Evolutionary conservation across 2,329 filamentous ascomycete genomes (phyloP), one percentile per base, ranked within the genome.

Genomic region (Botrytis pseudocinerea): DNA sequence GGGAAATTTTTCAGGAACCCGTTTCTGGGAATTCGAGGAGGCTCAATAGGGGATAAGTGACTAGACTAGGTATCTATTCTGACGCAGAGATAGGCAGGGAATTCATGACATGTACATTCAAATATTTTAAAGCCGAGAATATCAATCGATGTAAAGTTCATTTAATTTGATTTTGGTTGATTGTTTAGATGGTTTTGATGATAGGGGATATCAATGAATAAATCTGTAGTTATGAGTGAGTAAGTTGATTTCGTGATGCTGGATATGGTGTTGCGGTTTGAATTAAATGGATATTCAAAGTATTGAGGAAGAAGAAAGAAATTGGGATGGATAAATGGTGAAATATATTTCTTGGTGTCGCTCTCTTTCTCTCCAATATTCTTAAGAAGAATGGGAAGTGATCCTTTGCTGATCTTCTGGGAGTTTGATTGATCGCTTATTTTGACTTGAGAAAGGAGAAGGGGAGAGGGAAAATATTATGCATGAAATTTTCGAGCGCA

Each of bases 101-200:
- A 12, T 51, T 2, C 25, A 14, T 51, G 12, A n/a, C 4, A 14
- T 51, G 0, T n/a, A 6, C 12, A 51, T 0, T 2, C 4, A n/a
- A n/a, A n/a, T 32, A 32, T 32, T 32, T 3, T 32, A 3, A 32
- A 51, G 4, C 12, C 6, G 0, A n/a, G 1, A 12, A 14, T 51
- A n/a, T n/a, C 25, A 51, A 6, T 51, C 48, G 25, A n/a, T 51
- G 25, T 7, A 12, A 51, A 51, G 14, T n/a, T 51, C 5, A 51
- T 25, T 7, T 51, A 12, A 51, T 51, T 5, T 57, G 6, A 9
- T 51, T 32, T 32, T 51, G 48, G 1, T 4, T n/a, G 3, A 25
- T 14, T 25, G 25, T n/a, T 12, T 2, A n/a, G 4, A 14, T n/a
- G 25, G n/a, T 6, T 51, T n/a, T n/a, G 48, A n/a, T 51, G 25